phyloP scores from a whole-genome alignment of 306 rosid species.

The Hylodesmum podocarpum region DNA sequence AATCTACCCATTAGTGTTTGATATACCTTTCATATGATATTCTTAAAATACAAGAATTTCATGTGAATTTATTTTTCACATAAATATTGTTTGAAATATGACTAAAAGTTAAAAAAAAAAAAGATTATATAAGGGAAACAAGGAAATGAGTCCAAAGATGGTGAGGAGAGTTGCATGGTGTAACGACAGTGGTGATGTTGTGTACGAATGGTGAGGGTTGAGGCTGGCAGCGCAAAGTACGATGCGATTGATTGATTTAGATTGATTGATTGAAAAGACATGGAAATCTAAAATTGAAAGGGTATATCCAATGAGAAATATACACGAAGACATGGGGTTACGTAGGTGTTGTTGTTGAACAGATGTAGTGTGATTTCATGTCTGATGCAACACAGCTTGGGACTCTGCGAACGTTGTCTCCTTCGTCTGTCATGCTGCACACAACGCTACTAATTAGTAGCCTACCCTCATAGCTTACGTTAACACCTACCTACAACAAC shows the following conservation, averaged over 20 bases:
- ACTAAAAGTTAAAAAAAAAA: no score
- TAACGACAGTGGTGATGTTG: no score
- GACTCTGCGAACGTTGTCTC: not conserved
- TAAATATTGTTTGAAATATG: no score
- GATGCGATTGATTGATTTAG: conserved; percentile 2
- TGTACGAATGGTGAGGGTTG: not conserved
- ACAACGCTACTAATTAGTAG: no score
- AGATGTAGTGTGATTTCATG: not conserved
- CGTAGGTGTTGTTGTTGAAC: no score
- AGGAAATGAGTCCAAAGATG: no score
- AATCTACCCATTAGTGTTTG: no score
- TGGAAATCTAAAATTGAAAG: not conserved
- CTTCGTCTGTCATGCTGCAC: not conserved
- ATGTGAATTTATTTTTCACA: no score
- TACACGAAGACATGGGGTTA: not conserved
- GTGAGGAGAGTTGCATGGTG: no score
- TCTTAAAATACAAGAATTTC: no score
- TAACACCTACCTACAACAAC: not conserved
- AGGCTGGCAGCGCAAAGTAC: not conserved
- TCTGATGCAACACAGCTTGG: conserved; percentile 31
- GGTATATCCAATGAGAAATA: not conserved
- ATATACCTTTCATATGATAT: no score
- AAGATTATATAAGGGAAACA: no score
- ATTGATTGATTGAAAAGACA: conserved; percentile 7
- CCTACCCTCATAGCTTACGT: conserved; percentile 9